phyloP scores from a whole-genome alignment of 2,329 filamentous ascomycete species.

The Dendrostoma leiphaemia region DNA sequence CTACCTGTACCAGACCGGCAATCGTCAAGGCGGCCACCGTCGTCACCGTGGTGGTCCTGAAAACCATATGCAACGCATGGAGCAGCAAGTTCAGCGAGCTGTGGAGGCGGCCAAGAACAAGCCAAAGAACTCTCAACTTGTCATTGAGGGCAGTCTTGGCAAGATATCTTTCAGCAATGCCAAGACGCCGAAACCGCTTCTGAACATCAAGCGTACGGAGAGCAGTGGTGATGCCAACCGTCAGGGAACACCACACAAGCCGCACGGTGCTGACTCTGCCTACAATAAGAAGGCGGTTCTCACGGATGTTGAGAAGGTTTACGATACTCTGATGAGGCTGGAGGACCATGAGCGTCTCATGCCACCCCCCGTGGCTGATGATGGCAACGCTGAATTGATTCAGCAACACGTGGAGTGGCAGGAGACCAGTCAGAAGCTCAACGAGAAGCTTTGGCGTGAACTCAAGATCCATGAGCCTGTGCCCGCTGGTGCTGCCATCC shows the following conservation, averaged over 20 bases:
- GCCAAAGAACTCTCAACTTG: constrained; percentile 95
- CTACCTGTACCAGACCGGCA: constrained; percentile 92
- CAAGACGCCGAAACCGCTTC: constrained; percentile 90
- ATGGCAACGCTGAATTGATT: constrained; percentile 65
- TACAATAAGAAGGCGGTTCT: constrained; percentile 81
- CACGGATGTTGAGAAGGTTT: constrained; percentile 84
- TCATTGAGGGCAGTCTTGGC: constrained; percentile 92
- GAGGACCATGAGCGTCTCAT: constrained; percentile 88
- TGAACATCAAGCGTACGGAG: constrained; percentile 91
- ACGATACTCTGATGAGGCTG: constrained; percentile 84
- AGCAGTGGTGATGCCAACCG: constrained; percentile 57
- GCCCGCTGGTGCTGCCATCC: constrained; percentile 64
- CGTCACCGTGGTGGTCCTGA: constrained; percentile 81
- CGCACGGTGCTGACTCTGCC: constrained; percentile 36
- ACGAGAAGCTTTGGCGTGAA: constrained; percentile 77
- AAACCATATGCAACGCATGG: constrained; percentile 98
- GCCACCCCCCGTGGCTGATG: constrained; percentile 60
- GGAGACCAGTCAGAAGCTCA: constrained; percentile 67
- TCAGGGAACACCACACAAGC: constrained; percentile 46
- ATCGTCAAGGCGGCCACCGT: constrained; percentile 70
- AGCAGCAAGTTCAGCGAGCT: constrained; percentile 95
- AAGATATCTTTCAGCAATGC: constrained; percentile 99
- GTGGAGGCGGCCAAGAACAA: constrained; percentile 97
- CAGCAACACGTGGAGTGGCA: constrained; percentile 79
- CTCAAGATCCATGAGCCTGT: constrained; percentile 94